These are phyloP conservation scores for Xylaria flabelliformis DNA, from an alignment of 495 filamentous ascomycete species.

Conservation along the genomic window DNA sequence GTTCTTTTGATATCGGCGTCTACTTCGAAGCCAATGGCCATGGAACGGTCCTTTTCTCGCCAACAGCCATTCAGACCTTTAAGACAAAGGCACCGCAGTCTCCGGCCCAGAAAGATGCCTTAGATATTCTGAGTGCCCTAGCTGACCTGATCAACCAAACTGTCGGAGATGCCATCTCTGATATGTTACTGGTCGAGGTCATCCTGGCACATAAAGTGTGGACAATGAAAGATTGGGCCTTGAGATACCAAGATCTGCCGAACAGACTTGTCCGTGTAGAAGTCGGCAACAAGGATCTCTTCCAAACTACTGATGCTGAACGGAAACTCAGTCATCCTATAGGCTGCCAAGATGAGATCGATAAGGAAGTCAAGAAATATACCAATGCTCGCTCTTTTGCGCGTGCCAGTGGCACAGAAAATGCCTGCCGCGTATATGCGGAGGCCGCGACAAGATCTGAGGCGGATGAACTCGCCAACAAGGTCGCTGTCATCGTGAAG, in stretches of 20 bases:
- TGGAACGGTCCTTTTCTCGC: slow-evolving; percentile 93
- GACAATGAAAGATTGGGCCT: slow-evolving; percentile 88
- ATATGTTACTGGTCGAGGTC: slow-evolving; percentile 94
- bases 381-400: slow-evolving; percentile 90
- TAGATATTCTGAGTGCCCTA: slow-evolving; percentile 81
- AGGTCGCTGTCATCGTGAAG: slow-evolving; percentile 76
- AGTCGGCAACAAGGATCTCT: slow-evolving; percentile 83
- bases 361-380: slow-evolving; percentile 85
- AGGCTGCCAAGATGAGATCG: slow-evolving; percentile 83
- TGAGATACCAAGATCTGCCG: slow-evolving; percentile 93
- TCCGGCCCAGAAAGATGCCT: slow-evolving; percentile 83
- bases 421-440: slow-evolving; percentile 96
- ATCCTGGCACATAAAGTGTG: slow-evolving; percentile 95
- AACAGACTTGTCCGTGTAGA: slow-evolving; percentile 93
- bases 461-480: slow-evolving; percentile 83
- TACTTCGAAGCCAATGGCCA: slow-evolving; percentile 99
- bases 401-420: slow-evolving; percentile 91
- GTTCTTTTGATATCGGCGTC: slow-evolving; percentile 89
- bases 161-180: slow-evolving; percentile 93
- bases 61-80: slow-evolving; percentile 77
- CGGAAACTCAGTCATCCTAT: slow-evolving; percentile 79
- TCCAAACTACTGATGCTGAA: slow-evolving; percentile 91
- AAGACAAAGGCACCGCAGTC: slow-evolving; percentile 81
- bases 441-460: slow-evolving; percentile 87
- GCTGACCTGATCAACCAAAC: slow-evolving; percentile 95